Conservation (phyloP, 441 rosid species). For the Croton laevigatus region DNA sequence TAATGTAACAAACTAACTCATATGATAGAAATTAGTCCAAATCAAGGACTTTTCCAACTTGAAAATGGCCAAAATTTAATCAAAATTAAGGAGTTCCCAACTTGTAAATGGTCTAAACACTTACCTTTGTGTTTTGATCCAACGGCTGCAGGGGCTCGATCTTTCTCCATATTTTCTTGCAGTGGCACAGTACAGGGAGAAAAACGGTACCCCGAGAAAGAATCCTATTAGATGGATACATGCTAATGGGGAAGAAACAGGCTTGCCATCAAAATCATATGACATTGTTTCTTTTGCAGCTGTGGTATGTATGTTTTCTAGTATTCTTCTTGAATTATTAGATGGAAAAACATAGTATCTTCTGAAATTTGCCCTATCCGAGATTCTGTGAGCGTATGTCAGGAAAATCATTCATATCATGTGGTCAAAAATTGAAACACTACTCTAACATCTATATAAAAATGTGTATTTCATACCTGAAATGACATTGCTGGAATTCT, state of each 20-base stretch:
- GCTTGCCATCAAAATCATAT: conserved; percentile 52
- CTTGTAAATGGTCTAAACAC: neutral
- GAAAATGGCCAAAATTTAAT: too few relatives aligned
- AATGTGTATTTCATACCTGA: neutral
- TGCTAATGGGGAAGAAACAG: conserved; percentile 58
- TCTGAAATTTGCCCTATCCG: neutral
- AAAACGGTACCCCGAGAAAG: conserved; percentile 31
- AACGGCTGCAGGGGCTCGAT: conserved; percentile 50
- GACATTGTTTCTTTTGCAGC: conserved; percentile 45
- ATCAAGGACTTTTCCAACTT: too few relatives aligned
- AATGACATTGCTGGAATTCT: neutral
- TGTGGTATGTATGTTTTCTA: conserved; percentile 37
- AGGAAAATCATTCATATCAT: neutral
- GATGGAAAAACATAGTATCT: too few relatives aligned
- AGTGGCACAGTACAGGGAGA: conserved; percentile 55
- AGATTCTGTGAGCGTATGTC: neutral
- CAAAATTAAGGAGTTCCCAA: neutral
- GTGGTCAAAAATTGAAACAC: neutral
- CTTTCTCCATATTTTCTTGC: conserved; percentile 63
- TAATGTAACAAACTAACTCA: too few relatives aligned
- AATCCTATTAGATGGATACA: conserved; percentile 49
- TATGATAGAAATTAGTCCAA: too few relatives aligned
- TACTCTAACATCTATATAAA: neutral
- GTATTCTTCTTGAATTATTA: neutral
- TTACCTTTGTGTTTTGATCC: neutral